Percentiles rank a stretch among this genome's conserved stretches.
These are phyloP conservation scores for Eucalyptus coolabah DNA, from an alignment of 345 rosid species.

Conservation along the genomic window DNA sequence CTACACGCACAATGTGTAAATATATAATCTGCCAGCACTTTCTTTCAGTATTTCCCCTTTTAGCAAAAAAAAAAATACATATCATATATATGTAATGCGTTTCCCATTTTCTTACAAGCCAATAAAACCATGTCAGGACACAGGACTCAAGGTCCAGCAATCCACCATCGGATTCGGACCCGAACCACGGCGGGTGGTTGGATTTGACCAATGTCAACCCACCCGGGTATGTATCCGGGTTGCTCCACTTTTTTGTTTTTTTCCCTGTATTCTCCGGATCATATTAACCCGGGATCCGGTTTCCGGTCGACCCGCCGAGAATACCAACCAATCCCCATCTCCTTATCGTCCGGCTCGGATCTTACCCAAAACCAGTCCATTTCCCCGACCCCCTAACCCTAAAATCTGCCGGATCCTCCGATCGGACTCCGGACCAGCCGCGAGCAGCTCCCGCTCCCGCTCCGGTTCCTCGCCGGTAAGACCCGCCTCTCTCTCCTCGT, in stretches of 20 bases:
- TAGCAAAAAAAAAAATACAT: not conserved
- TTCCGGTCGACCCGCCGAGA: not conserved
- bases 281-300: not conserved
- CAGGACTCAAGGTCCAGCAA: not conserved
- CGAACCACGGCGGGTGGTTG: not conserved
- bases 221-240: not conserved
- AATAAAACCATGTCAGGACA: not conserved
- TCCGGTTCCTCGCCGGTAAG: not conserved
- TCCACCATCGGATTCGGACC: not conserved
- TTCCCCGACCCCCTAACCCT: constrained; percentile 8
- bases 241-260: not conserved
- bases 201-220: not conserved
- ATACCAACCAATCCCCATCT: not conserved
- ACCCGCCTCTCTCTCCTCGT: not conserved
- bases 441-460: not conserved
- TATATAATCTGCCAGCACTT: not conserved
- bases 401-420: constrained; percentile 39
- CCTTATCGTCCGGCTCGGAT: not conserved
- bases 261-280: not conserved
- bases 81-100: not conserved
- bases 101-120: not conserved
- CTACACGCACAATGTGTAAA: not conserved
- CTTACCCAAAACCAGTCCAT: not conserved
- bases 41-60: not conserved
- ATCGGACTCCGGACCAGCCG: constrained; percentile 20